phyloP scores from a whole-genome alignment of 148 eudicot genomes.

The Rhododendron ferrugineum region DNA sequence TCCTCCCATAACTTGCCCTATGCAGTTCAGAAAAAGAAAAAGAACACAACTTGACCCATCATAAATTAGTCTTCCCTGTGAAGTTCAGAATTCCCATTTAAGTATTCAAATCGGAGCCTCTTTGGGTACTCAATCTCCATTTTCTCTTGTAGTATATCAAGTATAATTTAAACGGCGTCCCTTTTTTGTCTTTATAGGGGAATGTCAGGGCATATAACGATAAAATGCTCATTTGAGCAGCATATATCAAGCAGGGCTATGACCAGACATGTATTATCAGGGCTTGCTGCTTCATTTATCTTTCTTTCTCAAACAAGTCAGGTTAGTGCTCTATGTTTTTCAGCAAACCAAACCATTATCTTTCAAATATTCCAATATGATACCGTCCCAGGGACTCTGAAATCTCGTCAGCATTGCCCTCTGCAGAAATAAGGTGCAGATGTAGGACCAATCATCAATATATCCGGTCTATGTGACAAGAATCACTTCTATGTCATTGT shows the following conservation, averaged over 20 bases:
- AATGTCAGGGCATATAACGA: slow-evolving; percentile 19
- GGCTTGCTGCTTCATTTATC: slow-evolving; percentile 63
- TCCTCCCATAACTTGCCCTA: background rate
- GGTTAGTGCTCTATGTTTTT: slow-evolving; percentile 43
- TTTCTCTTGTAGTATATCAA: background rate
- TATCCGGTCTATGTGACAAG: background rate
- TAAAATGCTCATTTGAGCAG: slow-evolving; percentile 42
- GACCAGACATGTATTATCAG: slow-evolving; percentile 52
- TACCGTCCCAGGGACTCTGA: background rate
- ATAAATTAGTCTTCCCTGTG: background rate
- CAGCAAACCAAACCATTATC: background rate
- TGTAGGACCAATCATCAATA: background rate
- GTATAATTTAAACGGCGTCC: background rate
- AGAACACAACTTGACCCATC: background rate
- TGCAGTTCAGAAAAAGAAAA: background rate
- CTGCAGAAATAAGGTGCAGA: background rate
- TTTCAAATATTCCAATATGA: background rate
- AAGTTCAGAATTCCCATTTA: slow-evolving; percentile 5
- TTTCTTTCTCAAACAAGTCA: slow-evolving; percentile 56
- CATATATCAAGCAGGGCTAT: slow-evolving; percentile 28
- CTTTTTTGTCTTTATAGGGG: slow-evolving; percentile 30
- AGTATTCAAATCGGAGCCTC: background rate
- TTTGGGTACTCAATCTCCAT: background rate
- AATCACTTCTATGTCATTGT: background rate
- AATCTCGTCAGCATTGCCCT: background rate